Evolutionary conservation across 176 grass and related monocot genomes (phyloP), one percentile per base, ranked within the genome.

Genomic region (Dactylis glomerata): DNA sequence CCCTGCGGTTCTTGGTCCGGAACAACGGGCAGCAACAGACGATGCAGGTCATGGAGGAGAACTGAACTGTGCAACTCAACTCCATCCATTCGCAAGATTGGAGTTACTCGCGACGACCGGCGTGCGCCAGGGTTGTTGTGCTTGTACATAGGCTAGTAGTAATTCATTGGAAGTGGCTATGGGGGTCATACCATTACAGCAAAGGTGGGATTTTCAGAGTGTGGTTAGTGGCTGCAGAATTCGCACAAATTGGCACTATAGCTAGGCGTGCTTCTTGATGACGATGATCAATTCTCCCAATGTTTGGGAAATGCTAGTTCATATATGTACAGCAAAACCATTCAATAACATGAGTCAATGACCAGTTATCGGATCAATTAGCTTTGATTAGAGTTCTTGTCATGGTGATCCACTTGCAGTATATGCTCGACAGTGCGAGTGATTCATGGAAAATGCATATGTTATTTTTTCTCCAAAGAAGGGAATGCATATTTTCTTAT

Each of bases 41-140:
- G 74, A 77, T 32, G 75, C 66, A 90, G 58, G 82, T 90, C 19
- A 90, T 92, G 77, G 91, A 94, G 89, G 91, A 97, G 67, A 92
- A 96, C 68, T 97, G 89, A 97, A 14, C 17, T 42, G 42, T 30
- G 16, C 38, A n/a, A 62, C 59, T 58, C 46, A 33, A 55, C 6
- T 71, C 3, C 32, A 20, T 50, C 42, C 24, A 1, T 73, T 33
- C 27, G 75, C 58, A 32, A 71, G 14, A 54, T 37, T 33, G 33
- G 75, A 84, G 49, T 16, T 82, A 33, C 27, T 45, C 14, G 58
- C 78, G 64, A 23, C 42, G 22, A 41, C 40, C 40, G 37, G 66
- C 54, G 64, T 8, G 80, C 47, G 65, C 32, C 8, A 24, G 5
- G 40, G 8, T 32, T 72, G 75, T 15, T 3, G 33, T 8, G 14